A percentile compares a stretch with the other conserved stretches of the same genome.
These are phyloP conservation scores for Excoecaria cochinchinensis DNA, from an alignment of 345 rosid species.

Conservation along the genomic window DNA sequence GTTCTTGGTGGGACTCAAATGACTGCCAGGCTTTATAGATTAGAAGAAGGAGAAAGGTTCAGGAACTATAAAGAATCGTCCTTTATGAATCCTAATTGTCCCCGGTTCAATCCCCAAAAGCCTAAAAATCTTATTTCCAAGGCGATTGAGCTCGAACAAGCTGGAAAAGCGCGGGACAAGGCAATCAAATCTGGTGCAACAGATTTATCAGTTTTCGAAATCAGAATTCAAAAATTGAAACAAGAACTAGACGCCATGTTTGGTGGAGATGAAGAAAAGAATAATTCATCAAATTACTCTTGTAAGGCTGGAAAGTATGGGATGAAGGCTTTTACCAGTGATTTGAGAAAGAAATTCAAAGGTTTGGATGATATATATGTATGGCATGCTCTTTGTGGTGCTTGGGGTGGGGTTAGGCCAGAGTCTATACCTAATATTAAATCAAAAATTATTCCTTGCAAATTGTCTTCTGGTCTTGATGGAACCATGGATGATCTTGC, in stretches of 20 bases:
- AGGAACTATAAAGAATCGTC: conserved; percentile 59
- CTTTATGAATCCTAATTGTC: conserved; percentile 41
- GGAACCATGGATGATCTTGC: conserved; percentile 79
- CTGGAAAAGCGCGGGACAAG: conserved; percentile 47
- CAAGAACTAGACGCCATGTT: conserved; percentile 52
- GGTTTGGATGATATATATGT: conserved; percentile 71
- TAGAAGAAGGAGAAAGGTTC: conserved; percentile 71
- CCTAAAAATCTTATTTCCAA: conserved; percentile 73
- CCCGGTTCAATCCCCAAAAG: conserved; percentile 50
- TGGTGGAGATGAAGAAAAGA: conserved; percentile 32
- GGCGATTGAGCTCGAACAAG: conserved; percentile 68
- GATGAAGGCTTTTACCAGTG: conserved; percentile 58
- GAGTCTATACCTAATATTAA: conserved; percentile 46
- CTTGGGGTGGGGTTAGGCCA: conserved; percentile 88
- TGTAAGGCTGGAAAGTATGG: conserved; percentile 37
- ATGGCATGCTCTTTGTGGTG: conserved; percentile 90
- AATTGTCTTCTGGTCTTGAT: conserved; percentile 55
- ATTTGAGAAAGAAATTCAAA: conserved; percentile 60
- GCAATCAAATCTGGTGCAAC: conserved; percentile 38
- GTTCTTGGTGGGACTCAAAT: conserved; percentile 89
- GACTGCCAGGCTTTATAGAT: conserved; percentile 67
- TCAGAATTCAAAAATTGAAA: conserved; percentile 40
- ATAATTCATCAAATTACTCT: conserved; percentile 7
- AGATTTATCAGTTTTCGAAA: conserved; percentile 34
- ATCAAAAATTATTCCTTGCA: conserved; percentile 41